Evolutionary conservation across 139 green algal genomes (phyloP), one percentile per base, ranked within the genome.

Genomic region (Cymbomonas tetramitiformis): DNA sequence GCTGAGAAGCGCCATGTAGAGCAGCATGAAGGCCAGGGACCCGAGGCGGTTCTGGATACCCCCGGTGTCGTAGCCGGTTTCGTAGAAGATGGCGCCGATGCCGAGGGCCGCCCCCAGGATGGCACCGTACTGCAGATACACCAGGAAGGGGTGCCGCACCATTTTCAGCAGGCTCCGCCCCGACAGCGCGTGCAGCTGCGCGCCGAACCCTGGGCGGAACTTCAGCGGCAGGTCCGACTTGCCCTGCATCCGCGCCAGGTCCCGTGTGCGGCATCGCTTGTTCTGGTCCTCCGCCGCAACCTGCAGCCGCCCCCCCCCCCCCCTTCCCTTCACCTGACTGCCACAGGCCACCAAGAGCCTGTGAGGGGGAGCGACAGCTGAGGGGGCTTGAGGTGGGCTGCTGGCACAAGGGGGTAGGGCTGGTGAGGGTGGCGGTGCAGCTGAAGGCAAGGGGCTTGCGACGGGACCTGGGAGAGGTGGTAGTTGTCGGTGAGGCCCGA

Each of bases 21-120:
- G 70, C 21, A 84, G 63, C 44, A 81, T 71, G 74, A 84, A 84
- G 75, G 84, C 84, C 15, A 84, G 65, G 38, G 75, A 67, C 8
- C 61, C 61, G 30, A 68, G 48, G 30, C 61, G 61, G 43, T 68
- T 62, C 30, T 68, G 61, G 19, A 68, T 62, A 9, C 61, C 61
- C 15, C 75, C 73, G 4, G 65, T 72, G 53, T 74, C 68, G 21
- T 33, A 59, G 48, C 80, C 75, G 19, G 70, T 56, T 31, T 75
- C 34, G 0, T 25, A 57, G 64, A 84, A 88, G 36, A 79, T 70
- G 29, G 77, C 21, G 4, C 67, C 80, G 30, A 85, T 47, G 5
- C 31, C 55, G 12, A 82, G 34, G 1, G 80, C 70, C 6, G 68
- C 56, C 26, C 56, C 51, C 19, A 79, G 56, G 6, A 73, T 82